Percentiles rank a stretch among this genome's conserved stretches.
These are phyloP conservation scores for Suhomyces tanzawaensis DNA, from an alignment of 805 yeast genomes.

Conservation along the genomic window DNA sequence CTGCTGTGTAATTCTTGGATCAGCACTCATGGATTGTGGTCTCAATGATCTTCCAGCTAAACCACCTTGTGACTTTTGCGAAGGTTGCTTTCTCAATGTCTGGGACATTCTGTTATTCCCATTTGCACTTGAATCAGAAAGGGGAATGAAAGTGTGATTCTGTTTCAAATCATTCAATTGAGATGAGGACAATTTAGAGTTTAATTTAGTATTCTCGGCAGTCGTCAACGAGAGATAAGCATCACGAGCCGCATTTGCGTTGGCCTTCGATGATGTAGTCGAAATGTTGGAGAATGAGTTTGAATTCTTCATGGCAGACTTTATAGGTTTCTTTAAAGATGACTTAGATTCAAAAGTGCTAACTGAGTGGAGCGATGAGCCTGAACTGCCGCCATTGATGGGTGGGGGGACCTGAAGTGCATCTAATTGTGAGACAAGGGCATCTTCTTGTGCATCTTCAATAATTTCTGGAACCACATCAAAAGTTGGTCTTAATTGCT, in stretches of 20 bases:
- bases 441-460: conserved; percentile 16
- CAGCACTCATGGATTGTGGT: conserved; percentile 29
- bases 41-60: conserved; percentile 30
- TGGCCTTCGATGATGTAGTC: conserved; percentile 7
- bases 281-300: conserved; percentile 19
- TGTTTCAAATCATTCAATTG: conserved; percentile 26
- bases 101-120: conserved; percentile 21
- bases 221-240: conserved; percentile 70
- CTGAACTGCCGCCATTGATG: conserved; percentile 19
- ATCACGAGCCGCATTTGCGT: conserved; percentile 48
- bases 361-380: conserved; percentile 31
- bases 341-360: conserved; percentile 24
- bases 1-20: conserved; percentile 1
- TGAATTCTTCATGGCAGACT: conserved; percentile 51
- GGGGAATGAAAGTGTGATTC: conserved; percentile 7
- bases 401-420: conserved; percentile 14
- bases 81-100: conserved; percentile 27
- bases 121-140: background rate
- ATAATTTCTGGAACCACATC: conserved; percentile 30
- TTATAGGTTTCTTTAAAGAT: conserved; percentile 38
- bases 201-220: conserved; percentile 74
- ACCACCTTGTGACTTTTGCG: conserved; percentile 9
- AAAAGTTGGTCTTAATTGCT: conserved; percentile 30
- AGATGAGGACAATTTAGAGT: conserved; percentile 54
- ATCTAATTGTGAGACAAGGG: too few species aligned